Percentiles rank a stretch among this genome's conserved stretches.
Evolutionary conservation across 179 eudicot genomes (phyloP).

Genomic region (Silene coronaria): DNA sequence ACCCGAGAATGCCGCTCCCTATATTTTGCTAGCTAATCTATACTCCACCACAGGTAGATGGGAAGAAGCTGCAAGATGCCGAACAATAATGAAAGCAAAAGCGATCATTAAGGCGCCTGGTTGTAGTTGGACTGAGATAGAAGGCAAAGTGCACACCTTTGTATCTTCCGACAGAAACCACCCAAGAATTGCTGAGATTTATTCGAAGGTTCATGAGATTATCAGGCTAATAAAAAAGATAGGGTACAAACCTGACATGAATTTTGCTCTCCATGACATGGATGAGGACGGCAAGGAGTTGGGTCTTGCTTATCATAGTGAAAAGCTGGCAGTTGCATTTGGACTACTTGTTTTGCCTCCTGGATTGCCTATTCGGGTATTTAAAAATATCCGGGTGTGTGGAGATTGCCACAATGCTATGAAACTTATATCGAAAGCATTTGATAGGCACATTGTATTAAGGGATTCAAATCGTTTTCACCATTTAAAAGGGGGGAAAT

Average conservation of each 20-base stretch:
- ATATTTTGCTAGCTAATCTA: constrained; percentile 56
- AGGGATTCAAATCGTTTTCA: constrained; percentile 81
- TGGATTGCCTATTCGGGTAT: constrained; percentile 53
- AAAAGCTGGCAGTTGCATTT: constrained; percentile 82
- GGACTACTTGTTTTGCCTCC: constrained; percentile 51
- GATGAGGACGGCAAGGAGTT: constrained; percentile 57
- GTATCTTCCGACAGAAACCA: constrained; percentile 62
- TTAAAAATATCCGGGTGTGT: constrained; percentile 67
- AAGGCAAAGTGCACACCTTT: constrained; percentile 53
- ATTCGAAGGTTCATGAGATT: constrained; percentile 52
- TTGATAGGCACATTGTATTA: constrained; percentile 41
- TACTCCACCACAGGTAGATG: constrained; percentile 66
- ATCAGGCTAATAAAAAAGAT: constrained; percentile 46
- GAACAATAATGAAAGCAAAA: constrained; percentile 53
- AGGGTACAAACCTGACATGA: constrained; percentile 64
- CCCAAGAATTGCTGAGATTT: constrained; percentile 34
- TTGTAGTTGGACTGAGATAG: constrained; percentile 71
- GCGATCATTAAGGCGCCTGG: constrained; percentile 64
- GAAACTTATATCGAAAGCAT: constrained; percentile 56
- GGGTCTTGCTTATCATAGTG: constrained; percentile 69
- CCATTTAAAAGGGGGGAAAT: constrained; percentile 55
- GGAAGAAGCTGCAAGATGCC: constrained; percentile 51
- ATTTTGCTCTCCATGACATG: constrained; percentile 60
- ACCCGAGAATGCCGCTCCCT: constrained; percentile 54
- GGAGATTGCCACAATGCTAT: constrained; percentile 85